Evolutionary conservation across 78 protist species (phyloP), one percentile per base, ranked within the genome.

Genomic region (Capsaspora owczarzaki): DNA sequence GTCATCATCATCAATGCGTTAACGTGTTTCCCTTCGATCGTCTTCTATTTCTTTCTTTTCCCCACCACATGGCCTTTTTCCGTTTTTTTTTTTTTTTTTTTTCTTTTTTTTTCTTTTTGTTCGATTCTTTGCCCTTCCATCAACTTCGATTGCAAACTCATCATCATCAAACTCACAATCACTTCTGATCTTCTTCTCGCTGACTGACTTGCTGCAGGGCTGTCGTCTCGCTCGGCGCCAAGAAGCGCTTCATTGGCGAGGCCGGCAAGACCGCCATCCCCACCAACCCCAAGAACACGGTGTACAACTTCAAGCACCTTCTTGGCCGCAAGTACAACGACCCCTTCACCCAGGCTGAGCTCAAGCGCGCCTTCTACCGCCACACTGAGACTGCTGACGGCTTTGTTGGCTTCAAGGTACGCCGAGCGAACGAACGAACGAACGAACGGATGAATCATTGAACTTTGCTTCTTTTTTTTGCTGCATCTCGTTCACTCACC

Each of bases 271-370:
- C 72, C 23, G 61, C 25, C 56, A 12, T 8, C 38, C 47, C 47
- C 61, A 79, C 88, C 74, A 93, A 94, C 89, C 61, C 69, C 82
- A 87, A 87, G 85, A 91, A 94, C 89, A 93, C 98, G 38, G 60
- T 88, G 84, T 68, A 79, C 31, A 47, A 76, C 61, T 42, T 90
- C 63, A 94, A 94, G 86, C 85, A 88, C 31, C 80, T 91, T 46
- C 76, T 95, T 38, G 98, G 97, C n/a, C 41, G 68, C 75, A 19
- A 61, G 72, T 2, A 69, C 80, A 80, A 66, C 82, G 46, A 42
- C 12, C 38, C 84, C 27, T 75, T 14, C 23, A 35, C 33, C 40
- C 82, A 82, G 83, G 42, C 1, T 29, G 86, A 85, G 78, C 38
- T 37, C 31, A 3, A 31, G 72, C 38, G 31, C 68, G 37, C 35